Evolutionary conservation across 2,329 filamentous ascomycete species (phyloP).

Genomic region (Ophiosphaerella herpotricha): DNA sequence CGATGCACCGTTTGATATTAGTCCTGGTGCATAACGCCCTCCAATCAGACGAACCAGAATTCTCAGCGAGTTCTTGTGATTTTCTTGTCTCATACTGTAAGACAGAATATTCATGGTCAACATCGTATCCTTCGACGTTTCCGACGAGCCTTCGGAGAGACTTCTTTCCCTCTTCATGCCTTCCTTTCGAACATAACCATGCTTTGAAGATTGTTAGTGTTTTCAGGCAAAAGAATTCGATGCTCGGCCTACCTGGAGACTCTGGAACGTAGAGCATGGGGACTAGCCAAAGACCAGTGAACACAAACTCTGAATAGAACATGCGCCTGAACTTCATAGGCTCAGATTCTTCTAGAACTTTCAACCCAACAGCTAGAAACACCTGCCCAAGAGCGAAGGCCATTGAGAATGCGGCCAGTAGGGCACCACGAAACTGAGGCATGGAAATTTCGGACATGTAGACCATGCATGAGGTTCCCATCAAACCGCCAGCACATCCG

Average conservation of each 20-base stretch:
- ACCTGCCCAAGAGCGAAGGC: slow-evolving; percentile 10
- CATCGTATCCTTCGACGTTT: slow-evolving; percentile 8
- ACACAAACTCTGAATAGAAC: slow-evolving; percentile 12
- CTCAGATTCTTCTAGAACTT: slow-evolving; percentile 3
- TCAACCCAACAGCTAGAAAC: slow-evolving; percentile 4
- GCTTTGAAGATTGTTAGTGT: slow-evolving; percentile 2
- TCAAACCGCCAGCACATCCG: slow-evolving; percentile 6
- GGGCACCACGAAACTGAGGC: slow-evolving; percentile 7
- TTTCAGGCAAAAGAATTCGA: not conserved
- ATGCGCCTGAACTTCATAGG: slow-evolving; percentile 2
- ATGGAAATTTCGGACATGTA: slow-evolving; percentile 13
- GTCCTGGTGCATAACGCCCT: slow-evolving; percentile 4
- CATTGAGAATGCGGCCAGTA: slow-evolving; percentile 7
- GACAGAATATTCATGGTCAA: slow-evolving; percentile 9
- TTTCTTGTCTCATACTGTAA: slow-evolving; percentile 4
- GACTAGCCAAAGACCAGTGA: slow-evolving; percentile 6
- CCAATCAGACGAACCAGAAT: slow-evolving; percentile 1
- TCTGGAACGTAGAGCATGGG: slow-evolving; percentile 5
- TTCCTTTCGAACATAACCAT: slow-evolving; percentile 8
- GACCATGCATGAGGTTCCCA: slow-evolving; percentile 10
- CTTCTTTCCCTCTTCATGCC: slow-evolving; percentile 7
- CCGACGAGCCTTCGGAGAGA: slow-evolving; percentile 1
- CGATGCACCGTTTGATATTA: slow-evolving; percentile 2
- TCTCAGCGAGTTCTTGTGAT: slow-evolving; percentile 4
- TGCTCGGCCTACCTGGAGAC: slow-evolving; percentile 1